Percentiles rank a stretch among this genome's conserved stretches.
Evolutionary conservation across 345 rosid genomes (phyloP).

Genomic region (Eucalyptus urophylla): DNA sequence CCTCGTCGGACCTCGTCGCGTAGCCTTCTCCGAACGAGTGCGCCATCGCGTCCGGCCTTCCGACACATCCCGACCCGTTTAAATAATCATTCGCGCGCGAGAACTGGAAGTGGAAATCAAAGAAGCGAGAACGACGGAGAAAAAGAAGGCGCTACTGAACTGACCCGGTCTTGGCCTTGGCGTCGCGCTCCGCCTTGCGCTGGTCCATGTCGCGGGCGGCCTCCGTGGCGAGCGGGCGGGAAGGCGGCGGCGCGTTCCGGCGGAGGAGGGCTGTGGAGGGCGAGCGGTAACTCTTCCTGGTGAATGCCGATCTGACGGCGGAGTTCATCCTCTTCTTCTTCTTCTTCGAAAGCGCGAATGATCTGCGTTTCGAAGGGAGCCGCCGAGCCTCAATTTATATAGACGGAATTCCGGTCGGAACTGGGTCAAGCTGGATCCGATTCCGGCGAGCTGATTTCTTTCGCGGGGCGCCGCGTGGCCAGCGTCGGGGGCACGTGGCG

Average conservation of each 20-base stretch:
- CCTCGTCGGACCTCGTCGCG: slow-evolving; percentile 68
- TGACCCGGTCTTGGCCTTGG: not conserved
- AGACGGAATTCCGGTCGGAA: not conserved
- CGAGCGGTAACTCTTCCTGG: not conserved
- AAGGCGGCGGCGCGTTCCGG: not conserved
- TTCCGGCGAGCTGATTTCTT: not conserved
- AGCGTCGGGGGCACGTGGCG: not conserved
- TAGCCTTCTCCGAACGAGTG: slow-evolving; percentile 78
- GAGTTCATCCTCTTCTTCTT: not conserved
- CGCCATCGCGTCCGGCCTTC: slow-evolving; percentile 38
- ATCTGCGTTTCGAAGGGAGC: not conserved
- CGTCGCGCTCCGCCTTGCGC: not conserved
- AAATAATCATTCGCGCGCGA: not conserved
- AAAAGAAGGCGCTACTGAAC: not conserved
- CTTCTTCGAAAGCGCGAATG: not conserved
- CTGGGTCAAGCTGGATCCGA: not conserved
- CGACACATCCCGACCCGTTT: not conserved
- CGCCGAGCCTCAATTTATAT: not conserved
- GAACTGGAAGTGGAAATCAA: not conserved
- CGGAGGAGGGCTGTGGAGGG: not conserved
- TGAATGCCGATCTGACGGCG: not conserved
- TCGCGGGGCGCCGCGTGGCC: not conserved
- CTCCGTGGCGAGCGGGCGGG: not conserved
- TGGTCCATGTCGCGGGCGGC: not conserved
- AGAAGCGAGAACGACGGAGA: not conserved